These are phyloP conservation scores for Beauveria brongniartii DNA, from an alignment of 2,329 filamentous ascomycete species.

Conservation along the genomic window DNA sequence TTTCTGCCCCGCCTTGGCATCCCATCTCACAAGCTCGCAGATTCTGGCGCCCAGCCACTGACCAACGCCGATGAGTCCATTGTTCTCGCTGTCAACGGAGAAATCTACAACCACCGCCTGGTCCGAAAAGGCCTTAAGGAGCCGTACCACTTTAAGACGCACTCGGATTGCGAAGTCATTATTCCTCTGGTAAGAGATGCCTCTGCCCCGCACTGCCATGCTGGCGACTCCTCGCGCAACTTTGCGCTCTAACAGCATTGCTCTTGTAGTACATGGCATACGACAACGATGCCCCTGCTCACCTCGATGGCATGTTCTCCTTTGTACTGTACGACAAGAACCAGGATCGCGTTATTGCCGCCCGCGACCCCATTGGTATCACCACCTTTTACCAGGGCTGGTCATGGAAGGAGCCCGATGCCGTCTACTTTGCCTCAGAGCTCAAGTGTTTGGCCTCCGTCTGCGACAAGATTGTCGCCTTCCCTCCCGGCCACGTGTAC, in stretches of 20 bases:
- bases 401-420: slow-evolving; percentile 70
- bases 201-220: not conserved
- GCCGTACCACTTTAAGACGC: slow-evolving; percentile 94
- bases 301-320: slow-evolving; percentile 98
- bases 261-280: slow-evolving; percentile 72
- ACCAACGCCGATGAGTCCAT: slow-evolving; percentile 85
- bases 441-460: slow-evolving; percentile 88
- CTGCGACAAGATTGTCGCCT: slow-evolving; percentile 89
- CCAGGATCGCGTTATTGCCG: slow-evolving; percentile 84
- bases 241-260: not conserved
- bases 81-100: slow-evolving; percentile 93
- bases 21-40: slow-evolving; percentile 36
- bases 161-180: slow-evolving; percentile 97
- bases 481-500: slow-evolving; percentile 92
- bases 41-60: slow-evolving; percentile 91
- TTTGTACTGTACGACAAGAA: slow-evolving; percentile 97
- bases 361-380: slow-evolving; percentile 92
- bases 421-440: slow-evolving; percentile 95
- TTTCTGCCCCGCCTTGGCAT: slow-evolving; percentile 3
- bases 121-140: slow-evolving; percentile 79
- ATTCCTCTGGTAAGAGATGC: slow-evolving; percentile 70
- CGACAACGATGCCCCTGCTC: slow-evolving; percentile 83
- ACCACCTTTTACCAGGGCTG: slow-evolving; percentile 97
- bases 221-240: not conserved
- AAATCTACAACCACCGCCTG: slow-evolving; percentile 99